Base-by-base conservation (phyloP, 2,329 filamentous ascomycete genomes). In the Aureobasidium sp. region DNA sequence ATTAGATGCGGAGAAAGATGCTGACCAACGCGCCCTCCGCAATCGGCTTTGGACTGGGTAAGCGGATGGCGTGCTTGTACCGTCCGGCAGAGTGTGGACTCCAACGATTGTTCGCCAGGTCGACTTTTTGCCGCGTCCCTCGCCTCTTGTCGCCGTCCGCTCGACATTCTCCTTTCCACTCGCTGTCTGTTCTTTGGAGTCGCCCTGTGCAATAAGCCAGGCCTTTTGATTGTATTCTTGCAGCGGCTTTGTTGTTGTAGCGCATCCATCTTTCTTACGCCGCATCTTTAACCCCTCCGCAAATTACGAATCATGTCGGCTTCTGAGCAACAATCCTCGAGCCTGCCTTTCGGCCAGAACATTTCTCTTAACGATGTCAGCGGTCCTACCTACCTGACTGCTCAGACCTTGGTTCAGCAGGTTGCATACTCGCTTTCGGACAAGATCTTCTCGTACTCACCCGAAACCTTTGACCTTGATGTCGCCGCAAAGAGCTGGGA, bases 371-470 rank as follows among this genome's bases (percentile, higher is more conserved):
- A 77, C 61, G 79, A 79, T 63, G 89, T 97, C 74, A 87, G 84
- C 64, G 94, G 93, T 17, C 90, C 93, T 67, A 94, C 90, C 62
- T 99, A 99, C 77, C 84, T 93, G 65, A 97, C 93, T 44, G 90
- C 91, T 34, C 94, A 99, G 78, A 86, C 91, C 25, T 84, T 99
- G 62, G 88, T 97, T 67, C 94, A 99, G 79, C 94, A 99, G 77
- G 88, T 97, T 67, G 91, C 93, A 64, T 99, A 96, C 78, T 85
- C 90, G 66, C 83, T 99, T 65, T 97, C 93, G 62, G 92, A 97
- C 81, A 96, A 96, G 82, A 87, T 97, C 78, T 99, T 96, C 79
- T 89, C 92, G 62, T 97, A 96, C 80, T 97, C 93, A 2, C 91
- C 92, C 31, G 90, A 96, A 71, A 89, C 90, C 15, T 97, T 97